Evolutionary conservation across 768 basidiomycete species (phyloP), one percentile per base, ranked within the genome.

Genomic region (Neoboletus magnificus): DNA sequence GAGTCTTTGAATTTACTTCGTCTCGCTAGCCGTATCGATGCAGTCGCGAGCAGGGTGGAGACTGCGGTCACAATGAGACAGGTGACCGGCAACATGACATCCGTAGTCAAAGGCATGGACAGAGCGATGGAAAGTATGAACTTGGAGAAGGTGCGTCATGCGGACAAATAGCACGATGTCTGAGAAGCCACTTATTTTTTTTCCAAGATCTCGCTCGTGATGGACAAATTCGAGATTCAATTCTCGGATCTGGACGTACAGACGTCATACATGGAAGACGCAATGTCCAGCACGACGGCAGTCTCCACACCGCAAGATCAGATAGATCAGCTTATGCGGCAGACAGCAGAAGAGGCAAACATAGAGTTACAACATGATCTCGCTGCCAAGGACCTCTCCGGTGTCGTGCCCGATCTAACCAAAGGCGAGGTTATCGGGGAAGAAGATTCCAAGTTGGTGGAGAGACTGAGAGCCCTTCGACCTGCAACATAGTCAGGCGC

Each of bases 111-210:
- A 65, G 95, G 94, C 33, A 98, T 99, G 97, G 97, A 99, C 71
- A 91, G 89, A 69, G 97, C 97, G 5, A 98, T 99, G 97, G 90
- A 97, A 64, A 89, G 80, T 73, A 99, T 99, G 97, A 98, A 99
- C 77, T 82, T 98, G 54, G 97, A 99, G 65, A 82, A 88, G 70
- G 96, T 97, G 66, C 67, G 85, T 76, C 27, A 23, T 25, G 32
- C 15, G 12, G 50, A 29, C 40, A 3, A 18, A 22, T 16, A 9
- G 18, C 0, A 15, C 44, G 16, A 32, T 15, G 43, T 15, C 46
- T 29, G 39, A 41, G 20, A 23, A 51, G 22, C 16, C 22, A 15
- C 36, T 35, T 36, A 50, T 32, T 9, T 13, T 48, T n/a, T 35
- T 47, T 32, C 18, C 40, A 69, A 98, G 96, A 98, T 99, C 67